Conservation (phyloP, 2,329 filamentous ascomycete genomes). For the Paraphaeosphaeria sporulosa region DNA sequence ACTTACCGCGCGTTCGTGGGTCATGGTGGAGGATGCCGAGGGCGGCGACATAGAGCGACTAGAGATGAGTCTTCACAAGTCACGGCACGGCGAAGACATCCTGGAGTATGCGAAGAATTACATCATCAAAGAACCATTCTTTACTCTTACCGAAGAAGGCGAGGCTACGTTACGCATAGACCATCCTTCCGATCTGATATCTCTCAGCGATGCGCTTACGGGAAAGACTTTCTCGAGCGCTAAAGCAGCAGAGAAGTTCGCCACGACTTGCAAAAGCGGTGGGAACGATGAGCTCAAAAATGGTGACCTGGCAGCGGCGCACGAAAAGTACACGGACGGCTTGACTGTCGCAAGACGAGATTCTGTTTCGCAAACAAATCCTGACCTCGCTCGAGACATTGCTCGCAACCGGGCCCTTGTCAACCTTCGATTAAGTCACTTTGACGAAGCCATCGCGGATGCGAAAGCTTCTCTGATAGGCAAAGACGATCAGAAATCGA, state of each 20-base stretch:
- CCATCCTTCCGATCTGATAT: constrained; percentile 60
- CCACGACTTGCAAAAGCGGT: constrained; percentile 42
- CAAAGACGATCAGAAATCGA: constrained; percentile 34
- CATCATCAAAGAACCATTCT: constrained; percentile 64
- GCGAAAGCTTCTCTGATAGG: constrained; percentile 37
- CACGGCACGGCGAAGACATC: constrained; percentile 40
- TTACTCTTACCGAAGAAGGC: constrained; percentile 54
- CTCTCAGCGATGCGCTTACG: constrained; percentile 45
- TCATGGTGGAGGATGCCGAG: constrained; percentile 46
- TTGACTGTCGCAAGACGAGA: constrained; percentile 32
- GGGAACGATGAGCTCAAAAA: constrained; percentile 44
- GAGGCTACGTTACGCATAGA: constrained; percentile 60
- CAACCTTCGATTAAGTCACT: constrained; percentile 38
- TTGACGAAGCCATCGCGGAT: constrained; percentile 42
- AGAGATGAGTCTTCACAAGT: constrained; percentile 36
- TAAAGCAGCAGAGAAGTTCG: constrained; percentile 40
- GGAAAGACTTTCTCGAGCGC: constrained; percentile 32
- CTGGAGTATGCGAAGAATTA: constrained; percentile 47
- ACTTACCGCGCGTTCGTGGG: constrained; percentile 42
- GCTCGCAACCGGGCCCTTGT: constrained; percentile 46
- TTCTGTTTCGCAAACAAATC: constrained; percentile 21
- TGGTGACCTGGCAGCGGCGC: constrained; percentile 48
- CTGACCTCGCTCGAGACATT: constrained; percentile 40
- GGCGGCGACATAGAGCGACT: constrained; percentile 46
- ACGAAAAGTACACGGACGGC: constrained; percentile 43